Percentiles rank a stretch among this genome's conserved stretches.
Evolutionary conservation across 2,329 filamentous ascomycete genomes (phyloP).

Genomic region (Helotiales sp.): DNA sequence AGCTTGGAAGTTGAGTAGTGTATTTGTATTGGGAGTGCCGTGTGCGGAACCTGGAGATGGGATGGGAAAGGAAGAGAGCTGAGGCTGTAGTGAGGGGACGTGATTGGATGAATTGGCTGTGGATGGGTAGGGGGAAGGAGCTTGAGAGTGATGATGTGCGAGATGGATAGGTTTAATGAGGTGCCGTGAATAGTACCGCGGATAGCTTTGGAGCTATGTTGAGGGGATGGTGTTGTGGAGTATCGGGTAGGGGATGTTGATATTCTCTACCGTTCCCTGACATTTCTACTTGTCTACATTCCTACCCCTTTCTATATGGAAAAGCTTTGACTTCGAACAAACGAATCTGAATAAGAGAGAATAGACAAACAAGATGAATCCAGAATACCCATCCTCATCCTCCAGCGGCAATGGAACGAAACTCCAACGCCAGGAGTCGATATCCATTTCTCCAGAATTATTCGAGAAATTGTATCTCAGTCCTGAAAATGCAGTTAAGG

Average conservation of each 20-base stretch:
- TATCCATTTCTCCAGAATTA: conserved; percentile 54
- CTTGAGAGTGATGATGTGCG: background rate
- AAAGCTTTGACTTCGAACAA: too few species aligned
- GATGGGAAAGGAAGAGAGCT: background rate
- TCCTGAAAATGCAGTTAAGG: conserved; percentile 52
- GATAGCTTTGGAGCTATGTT: too few species aligned
- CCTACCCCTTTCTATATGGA: too few species aligned
- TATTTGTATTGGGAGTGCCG: background rate
- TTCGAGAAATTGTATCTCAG: conserved; percentile 65
- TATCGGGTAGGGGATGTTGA: too few species aligned
- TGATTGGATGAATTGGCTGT: background rate
- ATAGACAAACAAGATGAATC: too few species aligned
- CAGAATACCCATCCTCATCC: background rate
- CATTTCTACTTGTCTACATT: too few species aligned
- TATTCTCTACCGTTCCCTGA: too few species aligned
- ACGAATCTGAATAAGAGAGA: too few species aligned
- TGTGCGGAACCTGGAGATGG: background rate
- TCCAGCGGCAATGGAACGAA: background rate
- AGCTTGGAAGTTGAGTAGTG: too few species aligned
- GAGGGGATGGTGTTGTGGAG: too few species aligned
- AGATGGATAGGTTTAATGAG: too few species aligned
- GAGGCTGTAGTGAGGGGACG: background rate
- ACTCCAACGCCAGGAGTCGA: background rate
- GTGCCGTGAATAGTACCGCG: too few species aligned
- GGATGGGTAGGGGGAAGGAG: background rate